A percentile compares a stretch with the other conserved stretches of the same genome.
phyloP scores from a whole-genome alignment of 768 basidiomycete species.

The Candolleomyces aberdarensis region DNA sequence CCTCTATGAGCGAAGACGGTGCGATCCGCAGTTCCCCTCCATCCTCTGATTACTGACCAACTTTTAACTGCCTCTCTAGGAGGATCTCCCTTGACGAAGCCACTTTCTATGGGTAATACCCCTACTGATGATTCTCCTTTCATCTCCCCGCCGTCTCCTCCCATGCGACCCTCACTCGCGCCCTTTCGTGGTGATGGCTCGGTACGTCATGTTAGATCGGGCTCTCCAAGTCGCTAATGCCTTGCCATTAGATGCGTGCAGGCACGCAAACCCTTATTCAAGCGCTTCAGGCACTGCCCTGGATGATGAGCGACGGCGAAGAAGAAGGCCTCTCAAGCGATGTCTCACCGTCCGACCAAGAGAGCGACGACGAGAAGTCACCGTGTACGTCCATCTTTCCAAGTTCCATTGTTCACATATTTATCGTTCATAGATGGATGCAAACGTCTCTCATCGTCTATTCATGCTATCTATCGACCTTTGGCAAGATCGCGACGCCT shows the following conservation, averaged over 20 bases:
- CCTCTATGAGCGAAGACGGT: slow-evolving; percentile 31
- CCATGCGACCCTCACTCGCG: slow-evolving; percentile 43
- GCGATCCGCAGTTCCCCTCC: slow-evolving; percentile 13
- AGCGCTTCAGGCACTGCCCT: slow-evolving; percentile 82
- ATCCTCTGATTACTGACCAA: neutral
- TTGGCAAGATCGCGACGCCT: slow-evolving; percentile 61
- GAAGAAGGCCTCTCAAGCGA: slow-evolving; percentile 52
- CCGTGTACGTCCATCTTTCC: slow-evolving; percentile 20
- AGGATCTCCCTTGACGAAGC: slow-evolving; percentile 9
- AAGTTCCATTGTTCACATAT: neutral
- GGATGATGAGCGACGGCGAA: slow-evolving; percentile 69
- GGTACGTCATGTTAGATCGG: slow-evolving; percentile 38
- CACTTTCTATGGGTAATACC: slow-evolving; percentile 19
- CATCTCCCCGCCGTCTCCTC: slow-evolving; percentile 71
- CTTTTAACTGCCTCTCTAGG: slow-evolving; percentile 9
- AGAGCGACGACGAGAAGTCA: slow-evolving; percentile 66
- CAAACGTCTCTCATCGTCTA: slow-evolving; percentile 71
- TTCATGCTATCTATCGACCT: slow-evolving; percentile 84
- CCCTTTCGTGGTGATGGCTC: slow-evolving; percentile 70
- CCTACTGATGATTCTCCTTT: slow-evolving; percentile 48
- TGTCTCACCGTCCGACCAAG: slow-evolving; percentile 43
- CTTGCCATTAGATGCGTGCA: slow-evolving; percentile 64
- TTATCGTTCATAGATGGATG: slow-evolving; percentile 21
- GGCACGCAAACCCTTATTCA: slow-evolving; percentile 90
- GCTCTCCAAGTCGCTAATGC: slow-evolving; percentile 4